These are phyloP conservation scores for Schizophyllum commune DNA, from an alignment of 1,284 basidiomycete species.

Conservation along the genomic window DNA sequence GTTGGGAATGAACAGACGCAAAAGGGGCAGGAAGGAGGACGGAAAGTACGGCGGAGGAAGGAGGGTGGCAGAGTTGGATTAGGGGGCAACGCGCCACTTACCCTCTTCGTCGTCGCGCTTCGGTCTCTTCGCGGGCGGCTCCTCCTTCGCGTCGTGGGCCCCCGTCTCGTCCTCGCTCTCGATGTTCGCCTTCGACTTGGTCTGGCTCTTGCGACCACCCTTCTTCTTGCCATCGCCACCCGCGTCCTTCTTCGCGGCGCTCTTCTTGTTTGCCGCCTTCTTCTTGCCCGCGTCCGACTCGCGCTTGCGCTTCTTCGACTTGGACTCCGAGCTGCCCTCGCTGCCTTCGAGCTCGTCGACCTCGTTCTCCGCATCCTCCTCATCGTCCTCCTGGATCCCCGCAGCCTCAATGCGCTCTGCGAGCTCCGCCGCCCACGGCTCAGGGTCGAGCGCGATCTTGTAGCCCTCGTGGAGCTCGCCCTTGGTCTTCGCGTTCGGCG, in stretches of 20 bases:
- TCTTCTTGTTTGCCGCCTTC: slow-evolving; percentile 7
- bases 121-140: not conserved
- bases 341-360: slow-evolving; percentile 4
- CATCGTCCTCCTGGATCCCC: not conserved
- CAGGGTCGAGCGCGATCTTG: slow-evolving; percentile 5
- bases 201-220: slow-evolving; percentile 4
- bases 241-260: slow-evolving; percentile 2
- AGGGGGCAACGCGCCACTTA: not conserved
- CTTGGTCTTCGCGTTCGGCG: not conserved
- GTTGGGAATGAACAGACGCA: not conserved
- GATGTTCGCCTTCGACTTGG: slow-evolving; percentile 13
- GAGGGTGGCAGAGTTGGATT: not conserved
- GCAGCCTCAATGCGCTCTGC: slow-evolving; percentile 4
- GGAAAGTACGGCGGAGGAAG: not conserved
- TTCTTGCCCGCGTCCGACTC: not conserved
- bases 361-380: slow-evolving; percentile 1
- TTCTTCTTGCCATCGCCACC: not conserved
- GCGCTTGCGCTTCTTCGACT: slow-evolving; percentile 12
- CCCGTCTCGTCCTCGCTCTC: slow-evolving; percentile 13
- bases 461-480: not conserved
- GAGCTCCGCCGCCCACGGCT: slow-evolving; percentile 7
- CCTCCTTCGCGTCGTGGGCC: slow-evolving; percentile 2
- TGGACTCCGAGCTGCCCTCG: slow-evolving; percentile 3
- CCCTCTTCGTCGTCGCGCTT: not conserved
- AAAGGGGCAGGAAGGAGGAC: not conserved